Conservation (phyloP, 352 stramenopile species). For the Phytopythium montanum region DNA sequence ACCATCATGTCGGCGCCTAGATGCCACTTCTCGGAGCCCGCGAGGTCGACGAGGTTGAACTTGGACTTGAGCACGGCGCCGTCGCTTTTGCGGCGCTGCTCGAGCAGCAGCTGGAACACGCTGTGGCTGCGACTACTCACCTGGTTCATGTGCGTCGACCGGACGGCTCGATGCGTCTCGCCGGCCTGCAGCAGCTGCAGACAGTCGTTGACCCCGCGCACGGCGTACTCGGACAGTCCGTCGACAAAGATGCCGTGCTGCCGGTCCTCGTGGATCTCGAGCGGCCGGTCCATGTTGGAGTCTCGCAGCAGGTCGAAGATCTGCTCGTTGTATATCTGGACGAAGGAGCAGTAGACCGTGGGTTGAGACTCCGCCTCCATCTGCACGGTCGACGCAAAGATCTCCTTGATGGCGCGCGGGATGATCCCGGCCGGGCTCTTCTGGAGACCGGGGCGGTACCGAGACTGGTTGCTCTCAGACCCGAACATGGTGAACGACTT, state of each 20-base stretch:
- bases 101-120: constrained; percentile 86
- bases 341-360: constrained; percentile 78
- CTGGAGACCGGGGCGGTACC: constrained; percentile 68
- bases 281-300: constrained; percentile 55
- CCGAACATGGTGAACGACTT: constrained; percentile 90
- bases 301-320: constrained; percentile 89
- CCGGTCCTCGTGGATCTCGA: constrained; percentile 86
- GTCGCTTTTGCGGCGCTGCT: constrained; percentile 58
- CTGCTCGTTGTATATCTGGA: constrained; percentile 93
- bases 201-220: constrained; percentile 82
- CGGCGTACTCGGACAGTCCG: constrained; percentile 89
- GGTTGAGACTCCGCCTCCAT: constrained; percentile 42
- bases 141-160: constrained; percentile 91
- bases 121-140: constrained; percentile 88
- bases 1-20: constrained; percentile 76
- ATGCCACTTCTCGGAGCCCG: constrained; percentile 94
- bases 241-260: constrained; percentile 90
- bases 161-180: constrained; percentile 85
- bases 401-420: constrained; percentile 85
- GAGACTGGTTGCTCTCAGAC: constrained; percentile 61
- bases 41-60: constrained; percentile 94
- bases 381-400: constrained; percentile 68
- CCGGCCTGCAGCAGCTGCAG: constrained; percentile 80
- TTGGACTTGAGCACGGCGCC: constrained; percentile 85
- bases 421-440: constrained; percentile 88